Evolutionary conservation across 768 basidiomycete species (phyloP).

Genomic region (Pulveroboletus ravenelii): DNA sequence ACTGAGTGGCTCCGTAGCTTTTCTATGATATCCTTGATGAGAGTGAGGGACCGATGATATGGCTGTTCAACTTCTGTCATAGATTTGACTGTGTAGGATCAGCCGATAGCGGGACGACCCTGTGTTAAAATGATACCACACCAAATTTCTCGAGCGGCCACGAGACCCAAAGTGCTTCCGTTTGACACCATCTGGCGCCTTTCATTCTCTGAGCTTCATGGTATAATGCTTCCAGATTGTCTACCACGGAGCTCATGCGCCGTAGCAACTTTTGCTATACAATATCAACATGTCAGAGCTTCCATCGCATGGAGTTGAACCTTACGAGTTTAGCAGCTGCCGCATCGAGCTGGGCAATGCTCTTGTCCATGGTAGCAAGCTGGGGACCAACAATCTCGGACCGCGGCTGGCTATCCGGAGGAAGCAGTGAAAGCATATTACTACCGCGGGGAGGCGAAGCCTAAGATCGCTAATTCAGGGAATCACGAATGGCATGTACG

Average conservation of each 20-base stretch:
- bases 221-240: slow-evolving; percentile 59
- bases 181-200: slow-evolving; percentile 65
- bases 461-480: not conserved
- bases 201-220: slow-evolving; percentile 67
- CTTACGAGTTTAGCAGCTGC: slow-evolving; percentile 66
- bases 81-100: slow-evolving; percentile 43
- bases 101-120: not conserved
- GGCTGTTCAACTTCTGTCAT: slow-evolving; percentile 53
- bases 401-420: slow-evolving; percentile 49
- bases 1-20: slow-evolving; percentile 59
- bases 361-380: slow-evolving; percentile 62
- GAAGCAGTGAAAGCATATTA: slow-evolving; percentile 57
- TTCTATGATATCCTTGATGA: slow-evolving; percentile 53
- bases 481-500: slow-evolving; percentile 25
- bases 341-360: slow-evolving; percentile 53
- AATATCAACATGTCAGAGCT: not conserved
- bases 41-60: slow-evolving; percentile 62
- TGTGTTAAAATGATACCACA: slow-evolving; percentile 25
- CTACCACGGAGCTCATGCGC: slow-evolving; percentile 58
- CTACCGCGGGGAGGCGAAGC: slow-evolving; percentile 31
- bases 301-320: not conserved
- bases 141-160: slow-evolving; percentile 82
- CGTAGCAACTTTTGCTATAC: slow-evolving; percentile 65
- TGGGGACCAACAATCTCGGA: slow-evolving; percentile 60
- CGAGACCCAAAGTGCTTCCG: slow-evolving; percentile 75